phyloP scores from a whole-genome alignment of 495 filamentous ascomycete genomes.

The Daldinia caldariorum region DNA sequence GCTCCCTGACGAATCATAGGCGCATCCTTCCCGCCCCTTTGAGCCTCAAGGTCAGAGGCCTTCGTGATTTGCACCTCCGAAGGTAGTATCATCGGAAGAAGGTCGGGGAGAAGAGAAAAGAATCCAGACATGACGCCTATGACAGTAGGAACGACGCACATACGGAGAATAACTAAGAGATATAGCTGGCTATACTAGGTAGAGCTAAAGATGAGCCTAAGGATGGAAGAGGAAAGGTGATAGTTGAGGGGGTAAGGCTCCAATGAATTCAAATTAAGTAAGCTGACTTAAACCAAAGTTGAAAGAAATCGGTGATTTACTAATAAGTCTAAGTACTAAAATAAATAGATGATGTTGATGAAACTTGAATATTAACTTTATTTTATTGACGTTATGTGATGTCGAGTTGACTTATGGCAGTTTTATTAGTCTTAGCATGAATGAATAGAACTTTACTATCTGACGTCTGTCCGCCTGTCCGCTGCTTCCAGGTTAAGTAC shows the following conservation, averaged over 20 bases:
- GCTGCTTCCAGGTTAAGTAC: background rate
- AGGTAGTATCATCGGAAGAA: constrained; percentile 62
- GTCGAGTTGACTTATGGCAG: constrained; percentile 19
- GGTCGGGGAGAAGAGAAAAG: constrained; percentile 59
- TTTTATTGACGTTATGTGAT: constrained; percentile 12
- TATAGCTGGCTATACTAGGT: background rate
- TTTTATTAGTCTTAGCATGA: constrained; percentile 4
- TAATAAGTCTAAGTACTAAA: background rate
- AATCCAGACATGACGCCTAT: constrained; percentile 55
- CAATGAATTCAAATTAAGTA: background rate
- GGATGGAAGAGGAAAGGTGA: background rate
- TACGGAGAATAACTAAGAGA: constrained; percentile 10
- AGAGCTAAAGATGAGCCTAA: constrained; percentile 12
- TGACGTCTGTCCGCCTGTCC: constrained; percentile 6
- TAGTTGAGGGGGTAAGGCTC: constrained; percentile 9
- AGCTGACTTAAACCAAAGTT: background rate
- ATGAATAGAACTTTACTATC: constrained; percentile 1
- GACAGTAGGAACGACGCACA: constrained; percentile 29
- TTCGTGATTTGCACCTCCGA: constrained; percentile 57
- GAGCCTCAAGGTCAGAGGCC: constrained; percentile 53
- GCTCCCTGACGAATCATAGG: constrained; percentile 59
- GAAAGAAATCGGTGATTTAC: background rate
- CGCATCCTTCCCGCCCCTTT: constrained; percentile 39
- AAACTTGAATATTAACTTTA: constrained; percentile 21
- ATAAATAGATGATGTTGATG: background rate